Evolutionary conservation across 441 rosid genomes (phyloP).

Genomic region (Erodium moschatum): DNA sequence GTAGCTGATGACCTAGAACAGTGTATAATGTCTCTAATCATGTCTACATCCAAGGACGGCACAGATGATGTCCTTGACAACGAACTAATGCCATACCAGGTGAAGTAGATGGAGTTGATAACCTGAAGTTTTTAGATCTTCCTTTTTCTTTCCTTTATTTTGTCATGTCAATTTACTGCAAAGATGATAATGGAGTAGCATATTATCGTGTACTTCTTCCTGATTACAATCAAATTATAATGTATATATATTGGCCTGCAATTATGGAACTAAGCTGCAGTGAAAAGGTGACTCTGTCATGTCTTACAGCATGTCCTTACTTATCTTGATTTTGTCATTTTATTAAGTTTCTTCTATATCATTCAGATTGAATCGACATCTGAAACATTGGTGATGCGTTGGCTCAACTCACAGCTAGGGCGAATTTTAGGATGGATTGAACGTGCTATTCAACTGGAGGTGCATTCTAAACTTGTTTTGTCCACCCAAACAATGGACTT

Average conservation of each 20-base stretch:
- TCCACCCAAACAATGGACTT: slow-evolving; percentile 4
- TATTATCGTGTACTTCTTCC: not conserved
- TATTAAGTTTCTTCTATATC: not conserved
- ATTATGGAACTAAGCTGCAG: not conserved
- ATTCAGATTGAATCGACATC: slow-evolving; percentile 55
- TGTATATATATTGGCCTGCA: not conserved
- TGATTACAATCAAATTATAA: not conserved
- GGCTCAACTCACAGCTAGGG: slow-evolving; percentile 92
- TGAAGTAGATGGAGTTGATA: slow-evolving; percentile 26
- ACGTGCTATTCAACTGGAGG: slow-evolving; percentile 94
- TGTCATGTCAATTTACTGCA: not conserved
- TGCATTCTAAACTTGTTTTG: slow-evolving; percentile 20
- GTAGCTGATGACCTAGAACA: slow-evolving; percentile 89
- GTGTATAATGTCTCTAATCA: slow-evolving; percentile 54
- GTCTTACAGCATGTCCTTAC: not conserved
- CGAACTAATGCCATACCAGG: slow-evolving; percentile 77
- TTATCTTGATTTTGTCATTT: not conserved
- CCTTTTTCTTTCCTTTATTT: not conserved
- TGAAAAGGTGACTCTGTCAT: not conserved
- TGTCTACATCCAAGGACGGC: slow-evolving; percentile 56
- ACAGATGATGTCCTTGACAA: slow-evolving; percentile 50
- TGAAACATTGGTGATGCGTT: slow-evolving; percentile 87
- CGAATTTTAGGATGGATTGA: slow-evolving; percentile 92
- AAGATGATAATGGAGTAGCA: not conserved
- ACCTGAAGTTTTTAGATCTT: slow-evolving; percentile 5